Evolutionary conservation across 2,329 filamentous ascomycete species (phyloP).

Genomic region (Trematosphaeria pertusa): DNA sequence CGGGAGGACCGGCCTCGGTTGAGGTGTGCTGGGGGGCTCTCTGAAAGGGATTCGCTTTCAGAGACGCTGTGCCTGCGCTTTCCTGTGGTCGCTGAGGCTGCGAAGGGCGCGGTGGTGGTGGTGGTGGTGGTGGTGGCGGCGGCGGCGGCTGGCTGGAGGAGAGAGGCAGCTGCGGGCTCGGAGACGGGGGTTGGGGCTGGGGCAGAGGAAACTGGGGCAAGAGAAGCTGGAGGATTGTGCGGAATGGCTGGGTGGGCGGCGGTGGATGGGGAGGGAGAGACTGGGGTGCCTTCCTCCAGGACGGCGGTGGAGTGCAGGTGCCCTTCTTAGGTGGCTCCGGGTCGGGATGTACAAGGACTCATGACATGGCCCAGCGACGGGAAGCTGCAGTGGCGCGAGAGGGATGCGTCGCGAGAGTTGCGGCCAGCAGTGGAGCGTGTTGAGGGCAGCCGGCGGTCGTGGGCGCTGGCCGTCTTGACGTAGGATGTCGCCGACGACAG

Average conservation of each 20-base stretch:
- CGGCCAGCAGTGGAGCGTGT: slow-evolving; percentile 9
- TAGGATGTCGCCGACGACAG: too few relatives aligned
- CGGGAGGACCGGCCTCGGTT: slow-evolving; percentile 41
- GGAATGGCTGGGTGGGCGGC: slow-evolving; percentile 71
- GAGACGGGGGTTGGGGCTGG: slow-evolving; percentile 25
- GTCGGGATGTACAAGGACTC: slow-evolving; percentile 20
- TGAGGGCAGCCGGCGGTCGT: slow-evolving; percentile 20
- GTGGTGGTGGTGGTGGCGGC: slow-evolving; percentile 18
- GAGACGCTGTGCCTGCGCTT: slow-evolving; percentile 46
- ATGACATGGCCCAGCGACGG: slow-evolving; percentile 16
- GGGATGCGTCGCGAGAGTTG: background rate
- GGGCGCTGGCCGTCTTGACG: too few relatives aligned
- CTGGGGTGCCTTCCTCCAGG: slow-evolving; percentile 72
- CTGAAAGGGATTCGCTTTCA: slow-evolving; percentile 32
- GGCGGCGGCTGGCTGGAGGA: slow-evolving; percentile 17
- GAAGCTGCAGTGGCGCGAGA: slow-evolving; percentile 11
- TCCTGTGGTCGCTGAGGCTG: slow-evolving; percentile 12
- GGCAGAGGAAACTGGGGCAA: slow-evolving; percentile 49
- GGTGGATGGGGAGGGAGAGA: slow-evolving; percentile 66
- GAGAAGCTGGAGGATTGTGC: slow-evolving; percentile 56
- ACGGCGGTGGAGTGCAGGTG: slow-evolving; percentile 49
- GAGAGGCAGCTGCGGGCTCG: slow-evolving; percentile 22
- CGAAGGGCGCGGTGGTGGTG: slow-evolving; percentile 7
- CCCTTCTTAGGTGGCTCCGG: slow-evolving; percentile 23
- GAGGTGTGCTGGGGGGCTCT: slow-evolving; percentile 23